Conservation (phyloP, 306 rosid species). For the Corylus avellana region DNA sequence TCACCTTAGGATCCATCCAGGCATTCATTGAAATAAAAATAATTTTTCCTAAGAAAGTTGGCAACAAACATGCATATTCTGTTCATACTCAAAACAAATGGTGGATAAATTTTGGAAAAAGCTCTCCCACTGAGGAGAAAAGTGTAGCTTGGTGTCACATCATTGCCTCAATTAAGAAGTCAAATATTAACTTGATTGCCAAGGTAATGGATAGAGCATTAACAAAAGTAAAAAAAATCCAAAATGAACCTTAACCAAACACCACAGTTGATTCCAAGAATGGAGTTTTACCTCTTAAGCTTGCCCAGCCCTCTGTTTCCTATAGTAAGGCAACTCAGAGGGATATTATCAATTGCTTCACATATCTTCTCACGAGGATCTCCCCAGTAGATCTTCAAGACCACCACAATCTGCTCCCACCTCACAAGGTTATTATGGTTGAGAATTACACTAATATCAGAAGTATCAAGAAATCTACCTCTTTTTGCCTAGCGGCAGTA, state of each 20-base stretch:
- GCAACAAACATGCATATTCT: background rate
- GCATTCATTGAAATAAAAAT: background rate
- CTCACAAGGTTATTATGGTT: background rate
- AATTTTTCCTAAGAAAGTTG: background rate
- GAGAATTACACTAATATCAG: background rate
- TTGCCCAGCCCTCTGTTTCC: conserved; percentile 92
- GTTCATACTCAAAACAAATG: background rate
- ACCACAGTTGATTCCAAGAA: too few species aligned
- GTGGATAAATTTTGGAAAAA: background rate
- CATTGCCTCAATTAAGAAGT: background rate
- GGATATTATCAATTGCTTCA: conserved; percentile 59
- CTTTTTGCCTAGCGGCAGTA: conserved; percentile 49
- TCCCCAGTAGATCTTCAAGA: conserved; percentile 75
- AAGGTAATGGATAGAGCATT: background rate
- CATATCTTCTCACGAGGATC: conserved; percentile 70
- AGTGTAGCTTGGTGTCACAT: background rate
- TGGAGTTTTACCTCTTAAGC: conserved; percentile 47
- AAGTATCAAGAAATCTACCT: conserved; percentile 34
- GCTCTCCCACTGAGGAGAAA: background rate
- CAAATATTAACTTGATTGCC: conserved; percentile 4
- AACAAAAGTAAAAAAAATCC: background rate
- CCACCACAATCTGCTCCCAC: conserved; percentile 53
- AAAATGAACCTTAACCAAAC: too few species aligned
- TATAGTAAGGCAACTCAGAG: conserved; percentile 52
- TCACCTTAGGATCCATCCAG: too few species aligned